These are phyloP conservation scores for Petunia secreta DNA, from an alignment of 257 asterid species.

Conservation along the genomic window DNA sequence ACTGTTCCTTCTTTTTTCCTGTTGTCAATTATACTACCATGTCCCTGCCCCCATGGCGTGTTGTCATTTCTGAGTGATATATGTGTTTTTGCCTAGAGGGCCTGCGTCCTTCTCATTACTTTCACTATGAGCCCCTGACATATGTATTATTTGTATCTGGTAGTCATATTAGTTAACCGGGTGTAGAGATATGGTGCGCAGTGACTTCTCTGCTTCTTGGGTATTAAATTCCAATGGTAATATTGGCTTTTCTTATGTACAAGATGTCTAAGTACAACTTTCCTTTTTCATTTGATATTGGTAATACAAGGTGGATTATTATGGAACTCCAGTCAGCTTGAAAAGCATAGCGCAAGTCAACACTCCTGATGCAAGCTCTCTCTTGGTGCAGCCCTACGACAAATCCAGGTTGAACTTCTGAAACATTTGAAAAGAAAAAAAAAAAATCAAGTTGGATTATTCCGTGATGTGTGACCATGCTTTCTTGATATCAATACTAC, in stretches of 20 bases:
- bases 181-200: not conserved
- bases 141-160: not conserved
- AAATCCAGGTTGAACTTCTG: constrained; percentile 70
- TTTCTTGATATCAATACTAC: constrained; percentile 16
- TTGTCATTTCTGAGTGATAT: not conserved
- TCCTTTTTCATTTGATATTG: constrained; percentile 8
- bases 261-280: constrained; percentile 1
- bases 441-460: not conserved
- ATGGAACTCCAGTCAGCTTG: constrained; percentile 84
- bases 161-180: not conserved
- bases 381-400: constrained; percentile 92
- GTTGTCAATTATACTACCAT: not conserved
- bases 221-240: not conserved
- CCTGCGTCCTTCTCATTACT: not conserved
- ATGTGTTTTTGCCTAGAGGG: not conserved
- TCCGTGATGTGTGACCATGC: not conserved
- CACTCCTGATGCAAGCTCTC: constrained; percentile 87
- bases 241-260: not conserved
- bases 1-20: not conserved
- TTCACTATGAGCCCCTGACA: not conserved
- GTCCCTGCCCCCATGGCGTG: not conserved
- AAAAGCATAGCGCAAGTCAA: constrained; percentile 92
- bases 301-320: constrained; percentile 73
- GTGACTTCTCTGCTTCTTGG: not conserved
- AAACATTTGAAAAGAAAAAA: not conserved